phyloP scores from a whole-genome alignment of 306 rosid genomes.

The Glycyrrhiza uralensis region DNA sequence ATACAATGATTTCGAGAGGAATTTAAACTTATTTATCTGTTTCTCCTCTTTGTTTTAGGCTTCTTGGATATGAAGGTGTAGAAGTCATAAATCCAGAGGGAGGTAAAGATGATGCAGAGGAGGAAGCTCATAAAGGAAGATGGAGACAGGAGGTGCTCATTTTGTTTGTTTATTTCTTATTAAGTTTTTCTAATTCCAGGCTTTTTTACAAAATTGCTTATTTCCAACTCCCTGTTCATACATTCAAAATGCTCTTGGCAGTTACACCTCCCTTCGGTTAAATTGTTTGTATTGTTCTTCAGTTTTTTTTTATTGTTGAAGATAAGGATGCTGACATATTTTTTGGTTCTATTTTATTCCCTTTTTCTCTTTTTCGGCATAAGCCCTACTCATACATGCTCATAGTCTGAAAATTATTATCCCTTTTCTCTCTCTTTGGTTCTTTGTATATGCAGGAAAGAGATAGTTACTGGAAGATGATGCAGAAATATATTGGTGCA shows the following conservation, averaged over 20 bases:
- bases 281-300: background rate
- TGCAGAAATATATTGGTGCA: constrained; percentile 82
- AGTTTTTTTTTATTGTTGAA: background rate
- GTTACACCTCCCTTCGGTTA: background rate
- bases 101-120: constrained; percentile 88
- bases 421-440: background rate
- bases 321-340: background rate
- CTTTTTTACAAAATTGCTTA: background rate
- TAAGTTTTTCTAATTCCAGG: background rate
- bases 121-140: constrained; percentile 89
- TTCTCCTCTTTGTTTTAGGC: constrained; percentile 38
- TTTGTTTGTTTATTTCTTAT: background rate
- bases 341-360: background rate
- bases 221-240: background rate
- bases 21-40: constrained; percentile 15
- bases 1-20: background rate
- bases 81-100: constrained; percentile 96
- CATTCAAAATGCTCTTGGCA: background rate
- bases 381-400: constrained; percentile 2
- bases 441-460: constrained; percentile 57
- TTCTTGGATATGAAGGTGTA: constrained; percentile 83
- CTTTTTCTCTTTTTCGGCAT: background rate
- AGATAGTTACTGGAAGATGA: constrained; percentile 95
- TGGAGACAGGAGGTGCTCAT: constrained; percentile 78
- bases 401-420: constrained; percentile 1